A percentile compares a stretch with the other conserved stretches of the same genome.
Conservation (phyloP, 139 green algal species). For the Dunaliella sp. region DNA sequence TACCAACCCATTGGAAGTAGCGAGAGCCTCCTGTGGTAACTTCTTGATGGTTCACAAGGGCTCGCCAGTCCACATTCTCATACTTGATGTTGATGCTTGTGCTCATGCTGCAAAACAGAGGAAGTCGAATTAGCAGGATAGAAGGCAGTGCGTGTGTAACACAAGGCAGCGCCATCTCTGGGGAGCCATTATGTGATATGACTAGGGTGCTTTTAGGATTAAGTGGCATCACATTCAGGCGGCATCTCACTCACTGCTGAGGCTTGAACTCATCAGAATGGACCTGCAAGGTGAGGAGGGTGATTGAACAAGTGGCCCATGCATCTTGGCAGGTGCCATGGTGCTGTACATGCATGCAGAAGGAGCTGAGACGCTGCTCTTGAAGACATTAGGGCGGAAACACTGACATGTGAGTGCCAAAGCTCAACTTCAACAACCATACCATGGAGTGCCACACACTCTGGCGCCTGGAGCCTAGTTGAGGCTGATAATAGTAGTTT, state of each 20-base stretch:
- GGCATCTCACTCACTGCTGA: not conserved
- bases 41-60: slow-evolving; percentile 37
- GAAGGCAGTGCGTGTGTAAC: no score
- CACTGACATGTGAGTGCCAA: no score
- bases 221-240: no score
- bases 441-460: slow-evolving; percentile 43
- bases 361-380: no score
- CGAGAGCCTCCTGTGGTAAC: slow-evolving; percentile 41
- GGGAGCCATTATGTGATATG: no score
- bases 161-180: no score
- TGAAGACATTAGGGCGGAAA: no score
- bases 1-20: slow-evolving; percentile 55
- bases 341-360: no score
- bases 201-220: no score
- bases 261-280: slow-evolving; percentile 51
- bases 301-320: no score
- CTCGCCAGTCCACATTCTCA: slow-evolving; percentile 36
- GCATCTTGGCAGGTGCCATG: no score
- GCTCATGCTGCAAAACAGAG: slow-evolving; percentile 19
- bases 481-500: slow-evolving; percentile 52
- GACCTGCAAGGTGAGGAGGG: not conserved
- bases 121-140: no score
- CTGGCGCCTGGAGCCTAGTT: slow-evolving; percentile 27
- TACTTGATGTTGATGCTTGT: slow-evolving; percentile 34
- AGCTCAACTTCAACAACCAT: not conserved